These are phyloP conservation scores for Claviceps cyperi DNA, from an alignment of 2,329 filamentous ascomycete genomes.

Conservation along the genomic window DNA sequence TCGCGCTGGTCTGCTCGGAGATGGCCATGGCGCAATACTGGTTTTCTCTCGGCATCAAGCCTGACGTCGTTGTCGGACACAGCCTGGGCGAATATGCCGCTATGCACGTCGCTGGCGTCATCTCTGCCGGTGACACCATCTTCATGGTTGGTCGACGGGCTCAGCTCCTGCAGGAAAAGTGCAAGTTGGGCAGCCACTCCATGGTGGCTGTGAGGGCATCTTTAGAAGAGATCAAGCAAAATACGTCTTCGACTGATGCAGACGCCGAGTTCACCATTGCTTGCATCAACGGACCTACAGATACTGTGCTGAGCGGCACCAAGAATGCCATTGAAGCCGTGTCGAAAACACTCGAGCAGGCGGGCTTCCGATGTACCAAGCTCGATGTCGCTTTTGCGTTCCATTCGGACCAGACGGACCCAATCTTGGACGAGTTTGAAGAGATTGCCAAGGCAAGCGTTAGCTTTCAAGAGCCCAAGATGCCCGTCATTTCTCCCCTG, in stretches of 20 bases:
- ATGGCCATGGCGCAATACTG: constrained; percentile 27
- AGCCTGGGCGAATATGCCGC: constrained; percentile 64
- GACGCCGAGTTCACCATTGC: constrained; percentile 19
- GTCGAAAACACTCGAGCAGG: not conserved
- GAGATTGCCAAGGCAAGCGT: not conserved
- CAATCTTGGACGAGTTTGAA: constrained; percentile 32
- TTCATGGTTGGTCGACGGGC: constrained; percentile 57
- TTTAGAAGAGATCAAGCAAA: constrained; percentile 28
- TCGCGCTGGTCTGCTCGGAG: constrained; percentile 23
- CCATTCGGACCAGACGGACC: constrained; percentile 20
- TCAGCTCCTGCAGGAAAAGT: constrained; percentile 47
- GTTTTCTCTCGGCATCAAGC: constrained; percentile 33
- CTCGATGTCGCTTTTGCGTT: constrained; percentile 21
- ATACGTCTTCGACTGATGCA: not conserved
- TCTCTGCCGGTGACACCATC: constrained; percentile 57
- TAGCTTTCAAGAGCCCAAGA: constrained; percentile 1
- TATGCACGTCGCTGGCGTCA: constrained; percentile 53
- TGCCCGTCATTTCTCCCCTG: constrained; percentile 24
- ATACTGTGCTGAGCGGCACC: constrained; percentile 30
- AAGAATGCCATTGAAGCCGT: constrained; percentile 1
- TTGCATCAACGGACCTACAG: constrained; percentile 48
- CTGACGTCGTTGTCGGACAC: constrained; percentile 42
- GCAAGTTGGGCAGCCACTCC: constrained; percentile 49
- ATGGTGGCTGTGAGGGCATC: constrained; percentile 36
- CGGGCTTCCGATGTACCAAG: constrained; percentile 14